A percentile compares a stretch with the other conserved stretches of the same genome.
Conservation (phyloP, 768 basidiomycete genomes). For the Lentinula boryana region DNA sequence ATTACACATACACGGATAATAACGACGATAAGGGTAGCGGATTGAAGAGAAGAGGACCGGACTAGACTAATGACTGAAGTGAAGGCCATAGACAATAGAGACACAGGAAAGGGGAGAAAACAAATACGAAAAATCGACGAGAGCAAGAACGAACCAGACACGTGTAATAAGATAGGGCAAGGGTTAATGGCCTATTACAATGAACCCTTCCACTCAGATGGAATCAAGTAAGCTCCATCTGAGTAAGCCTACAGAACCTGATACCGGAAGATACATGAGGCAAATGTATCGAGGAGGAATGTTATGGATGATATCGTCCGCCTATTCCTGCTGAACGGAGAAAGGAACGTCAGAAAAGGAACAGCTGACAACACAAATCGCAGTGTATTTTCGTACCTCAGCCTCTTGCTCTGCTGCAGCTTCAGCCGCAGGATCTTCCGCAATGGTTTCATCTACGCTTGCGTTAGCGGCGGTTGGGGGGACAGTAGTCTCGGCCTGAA, state of each 20-base stretch:
- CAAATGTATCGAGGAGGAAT: neutral
- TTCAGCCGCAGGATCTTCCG: constrained; percentile 32
- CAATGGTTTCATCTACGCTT: constrained; percentile 28
- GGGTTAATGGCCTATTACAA: neutral
- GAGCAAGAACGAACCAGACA: constrained; percentile 3
- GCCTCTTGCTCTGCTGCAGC: constrained; percentile 12
- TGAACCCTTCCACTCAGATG: neutral
- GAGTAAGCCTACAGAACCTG: neutral
- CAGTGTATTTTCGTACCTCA: neutral
- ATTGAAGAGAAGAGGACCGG: neutral
- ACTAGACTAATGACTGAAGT: neutral
- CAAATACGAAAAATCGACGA: neutral
- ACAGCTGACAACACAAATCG: neutral
- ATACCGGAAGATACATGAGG: neutral
- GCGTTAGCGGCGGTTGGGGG: constrained; percentile 22
- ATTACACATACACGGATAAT: constrained; percentile 2
- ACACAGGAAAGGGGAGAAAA: neutral
- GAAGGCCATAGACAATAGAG: neutral
- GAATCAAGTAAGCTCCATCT: neutral
- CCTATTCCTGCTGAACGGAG: neutral
- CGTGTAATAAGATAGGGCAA: constrained; percentile 5
- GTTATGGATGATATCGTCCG: neutral
- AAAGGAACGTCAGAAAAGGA: neutral
- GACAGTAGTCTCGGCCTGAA: constrained; percentile 21
- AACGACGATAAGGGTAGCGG: neutral